phyloP scores from a whole-genome alignment of 345 rosid genomes.

The Rhizophora apiculata region DNA sequence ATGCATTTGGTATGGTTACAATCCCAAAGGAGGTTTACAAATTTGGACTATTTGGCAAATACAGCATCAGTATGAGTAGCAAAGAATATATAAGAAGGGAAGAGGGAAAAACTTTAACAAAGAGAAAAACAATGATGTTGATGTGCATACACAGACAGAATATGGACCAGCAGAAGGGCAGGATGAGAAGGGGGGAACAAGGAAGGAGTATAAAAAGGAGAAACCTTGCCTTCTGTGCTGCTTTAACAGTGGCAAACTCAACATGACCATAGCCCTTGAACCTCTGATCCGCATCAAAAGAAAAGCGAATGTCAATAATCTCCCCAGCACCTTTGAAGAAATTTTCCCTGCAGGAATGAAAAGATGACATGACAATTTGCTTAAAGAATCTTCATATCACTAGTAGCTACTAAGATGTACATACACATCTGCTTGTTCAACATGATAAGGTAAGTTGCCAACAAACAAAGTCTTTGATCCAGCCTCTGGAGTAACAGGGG shows the following conservation, averaged over 20 bases:
- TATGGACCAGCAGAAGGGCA: too few species aligned
- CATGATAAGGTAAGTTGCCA: constrained; percentile 60
- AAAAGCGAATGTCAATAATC: constrained; percentile 65
- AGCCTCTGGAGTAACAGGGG: constrained; percentile 49
- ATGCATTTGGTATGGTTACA: too few species aligned
- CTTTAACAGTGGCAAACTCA: constrained; percentile 70
- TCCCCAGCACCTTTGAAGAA: constrained; percentile 77
- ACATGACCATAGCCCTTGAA: constrained; percentile 80
- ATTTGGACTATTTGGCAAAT: too few species aligned
- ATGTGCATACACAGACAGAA: too few species aligned
- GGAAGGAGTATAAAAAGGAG: neutral
- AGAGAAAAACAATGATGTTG: too few species aligned
- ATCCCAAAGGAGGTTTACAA: too few species aligned
- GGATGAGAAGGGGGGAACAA: too few species aligned
- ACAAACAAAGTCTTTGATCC: constrained; percentile 68
- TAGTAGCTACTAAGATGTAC: constrained; percentile 1
- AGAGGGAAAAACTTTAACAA: too few species aligned
- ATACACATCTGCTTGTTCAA: constrained; percentile 66
- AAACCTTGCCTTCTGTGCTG: constrained; percentile 50
- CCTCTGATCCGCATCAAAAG: constrained; percentile 41
- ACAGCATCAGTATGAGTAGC: too few species aligned
- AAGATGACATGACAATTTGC: neutral
- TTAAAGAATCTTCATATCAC: neutral
- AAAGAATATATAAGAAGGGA: too few species aligned
- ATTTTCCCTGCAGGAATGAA: constrained; percentile 42